phyloP scores from a whole-genome alignment of 2,329 filamentous ascomycete species.

The Fusarium palustre region DNA sequence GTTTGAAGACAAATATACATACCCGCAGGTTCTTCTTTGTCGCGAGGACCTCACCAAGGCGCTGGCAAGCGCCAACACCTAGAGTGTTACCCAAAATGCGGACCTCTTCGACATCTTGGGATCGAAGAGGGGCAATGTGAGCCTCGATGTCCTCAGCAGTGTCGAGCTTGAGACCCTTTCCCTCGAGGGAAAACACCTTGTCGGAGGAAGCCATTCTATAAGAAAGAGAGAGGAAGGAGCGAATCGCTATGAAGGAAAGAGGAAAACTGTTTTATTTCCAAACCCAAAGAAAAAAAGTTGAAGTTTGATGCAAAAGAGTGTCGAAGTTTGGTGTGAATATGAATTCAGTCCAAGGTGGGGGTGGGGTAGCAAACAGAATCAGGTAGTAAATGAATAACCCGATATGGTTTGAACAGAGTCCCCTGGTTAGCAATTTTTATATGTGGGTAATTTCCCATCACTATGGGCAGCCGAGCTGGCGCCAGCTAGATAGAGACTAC shows the following conservation, averaged over 20 bases:
- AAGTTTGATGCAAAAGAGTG: slow-evolving; percentile 37
- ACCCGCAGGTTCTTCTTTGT: slow-evolving; percentile 87
- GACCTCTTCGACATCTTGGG: slow-evolving; percentile 86
- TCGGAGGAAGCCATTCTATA: slow-evolving; percentile 50
- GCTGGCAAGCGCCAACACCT: slow-evolving; percentile 87
- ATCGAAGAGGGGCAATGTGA: slow-evolving; percentile 80
- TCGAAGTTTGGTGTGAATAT: slow-evolving; percentile 35
- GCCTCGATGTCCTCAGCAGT: slow-evolving; percentile 86
- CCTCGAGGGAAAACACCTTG: slow-evolving; percentile 89
- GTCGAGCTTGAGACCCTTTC: slow-evolving; percentile 92
- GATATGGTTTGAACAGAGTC: slow-evolving; percentile 20
- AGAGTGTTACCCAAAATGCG: slow-evolving; percentile 91
- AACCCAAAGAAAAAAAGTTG: slow-evolving; percentile 31
- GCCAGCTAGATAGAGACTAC: background rate
- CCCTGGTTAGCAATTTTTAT: background rate
- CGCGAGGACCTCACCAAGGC: slow-evolving; percentile 83
- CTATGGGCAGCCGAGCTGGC: slow-evolving; percentile 22
- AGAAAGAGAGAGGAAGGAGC: slow-evolving; percentile 9
- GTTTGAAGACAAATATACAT: slow-evolving; percentile 41
- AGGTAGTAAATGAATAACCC: slow-evolving; percentile 30
- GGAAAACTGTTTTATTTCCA: slow-evolving; percentile 19
- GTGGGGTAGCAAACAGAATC: slow-evolving; percentile 42
- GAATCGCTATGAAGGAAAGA: slow-evolving; percentile 18
- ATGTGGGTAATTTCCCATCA: slow-evolving; percentile 26
- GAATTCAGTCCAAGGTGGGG: slow-evolving; percentile 44